phyloP scores from a whole-genome alignment of 2,329 filamentous ascomycete genomes.

The Cordyceps javanica region DNA sequence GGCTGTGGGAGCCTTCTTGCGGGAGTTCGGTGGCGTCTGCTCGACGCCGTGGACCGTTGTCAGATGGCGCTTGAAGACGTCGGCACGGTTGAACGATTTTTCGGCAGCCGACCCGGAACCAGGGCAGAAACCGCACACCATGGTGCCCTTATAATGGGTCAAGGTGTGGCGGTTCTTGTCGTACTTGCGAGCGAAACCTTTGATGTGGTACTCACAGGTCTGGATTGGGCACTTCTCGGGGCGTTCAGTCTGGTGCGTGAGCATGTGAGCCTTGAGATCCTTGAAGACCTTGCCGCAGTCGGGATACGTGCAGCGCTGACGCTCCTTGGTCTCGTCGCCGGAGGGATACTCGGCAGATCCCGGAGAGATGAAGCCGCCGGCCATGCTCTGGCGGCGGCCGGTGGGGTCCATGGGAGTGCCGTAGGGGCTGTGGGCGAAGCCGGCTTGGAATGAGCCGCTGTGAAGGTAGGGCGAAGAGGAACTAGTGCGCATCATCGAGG shows the following conservation, averaged over 20 bases:
- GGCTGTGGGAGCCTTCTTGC: slow-evolving; percentile 55
- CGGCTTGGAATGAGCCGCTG: slow-evolving; percentile 45
- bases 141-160: slow-evolving; percentile 94
- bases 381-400: slow-evolving; percentile 60
- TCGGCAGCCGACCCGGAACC: slow-evolving; percentile 82
- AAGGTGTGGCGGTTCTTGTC: slow-evolving; percentile 93
- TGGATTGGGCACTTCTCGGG: slow-evolving; percentile 92
- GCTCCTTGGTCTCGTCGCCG: slow-evolving; percentile 59
- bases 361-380: slow-evolving; percentile 60
- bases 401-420: slow-evolving; percentile 37
- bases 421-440: slow-evolving; percentile 49
- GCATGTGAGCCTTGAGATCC: slow-evolving; percentile 88
- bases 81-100: slow-evolving; percentile 92
- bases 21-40: slow-evolving; percentile 85
- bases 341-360: slow-evolving; percentile 53
- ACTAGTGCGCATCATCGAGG: slow-evolving; percentile 41
- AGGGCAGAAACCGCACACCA: slow-evolving; percentile 94
- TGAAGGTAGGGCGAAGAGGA: slow-evolving; percentile 64
- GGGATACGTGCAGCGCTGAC: slow-evolving; percentile 69
- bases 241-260: slow-evolving; percentile 85
- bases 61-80: slow-evolving; percentile 92
- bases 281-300: slow-evolving; percentile 85
- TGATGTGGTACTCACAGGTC: slow-evolving; percentile 85
- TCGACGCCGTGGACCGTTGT: slow-evolving; percentile 89
- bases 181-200: slow-evolving; percentile 92